Base-by-base conservation (phyloP, 306 rosid species). In the Fragaria ananassa region DNA sequence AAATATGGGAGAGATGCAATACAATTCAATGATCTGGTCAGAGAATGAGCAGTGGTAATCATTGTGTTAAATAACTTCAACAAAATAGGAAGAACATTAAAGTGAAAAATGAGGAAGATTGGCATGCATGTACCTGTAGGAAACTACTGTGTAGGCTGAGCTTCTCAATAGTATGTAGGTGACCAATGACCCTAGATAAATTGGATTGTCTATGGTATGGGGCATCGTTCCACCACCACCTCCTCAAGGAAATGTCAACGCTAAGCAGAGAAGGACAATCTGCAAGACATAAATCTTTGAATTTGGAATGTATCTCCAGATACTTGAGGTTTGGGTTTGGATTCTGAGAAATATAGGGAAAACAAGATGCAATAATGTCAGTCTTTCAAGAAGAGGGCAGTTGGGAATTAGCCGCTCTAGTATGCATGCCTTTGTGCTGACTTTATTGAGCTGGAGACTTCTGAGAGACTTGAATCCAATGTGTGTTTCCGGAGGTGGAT, bases 361-460 rank as follows among this genome's bases (percentile, higher is more conserved):
- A 46, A 18, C 57, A 68, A 60, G 23, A 31, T 68, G 12, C 27
- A 74, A 47, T 27, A 74, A 39, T 47, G 75, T 74, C 83, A 80
- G 63, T 45, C 71, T 80, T 72, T 74, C 83, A 74, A 81, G 77
- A 70, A 76, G 74, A 2, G 74, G 63, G 25, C 77, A 81, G 34
- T 76, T 76, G 19, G 0, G 9, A 81, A 76, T 27, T 42, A 81
- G 45, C 29, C 50, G 8, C 12, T 45, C 78, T 65, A 76, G 81
- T 25, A 27, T 37, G 3, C 27, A 19, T 54, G 60, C 3, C 31
- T 39, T 60, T 15, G 57, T 58, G 21, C 17, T 18, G 68, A 65
- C 63, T 4, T 53, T n/a, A 64, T 58, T 54, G 42, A 76, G 71
- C 72, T 66, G 70, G 35, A 81, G 85, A 70, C 19, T 72, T 46